These are phyloP conservation scores for Colletotrichum graminicola DNA, from an alignment of 2,329 filamentous ascomycete species.

Conservation along the genomic window DNA sequence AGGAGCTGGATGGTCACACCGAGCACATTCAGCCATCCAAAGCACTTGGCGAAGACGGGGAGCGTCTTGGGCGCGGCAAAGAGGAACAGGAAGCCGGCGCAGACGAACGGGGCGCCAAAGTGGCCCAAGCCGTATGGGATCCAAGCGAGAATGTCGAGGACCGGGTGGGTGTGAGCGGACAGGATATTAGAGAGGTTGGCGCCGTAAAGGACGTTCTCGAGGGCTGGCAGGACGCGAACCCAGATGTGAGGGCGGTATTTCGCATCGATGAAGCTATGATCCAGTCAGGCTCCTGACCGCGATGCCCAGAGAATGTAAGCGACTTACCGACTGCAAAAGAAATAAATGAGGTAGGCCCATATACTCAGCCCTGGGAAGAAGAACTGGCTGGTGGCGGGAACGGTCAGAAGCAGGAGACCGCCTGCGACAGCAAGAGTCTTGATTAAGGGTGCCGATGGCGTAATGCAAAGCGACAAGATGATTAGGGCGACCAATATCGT, in stretches of 20 bases:
- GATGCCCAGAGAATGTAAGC: background rate
- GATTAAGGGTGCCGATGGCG: constrained; percentile 81
- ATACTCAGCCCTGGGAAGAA: constrained; percentile 89
- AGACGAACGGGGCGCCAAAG: constrained; percentile 86
- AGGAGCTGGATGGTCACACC: constrained; percentile 90
- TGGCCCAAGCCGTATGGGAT: constrained; percentile 92
- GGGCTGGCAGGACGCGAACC: constrained; percentile 92
- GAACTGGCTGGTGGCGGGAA: constrained; percentile 91
- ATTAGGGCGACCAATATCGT: constrained; percentile 78
- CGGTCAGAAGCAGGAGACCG: constrained; percentile 77
- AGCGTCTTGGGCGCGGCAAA: constrained; percentile 89
- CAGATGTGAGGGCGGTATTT: constrained; percentile 93
- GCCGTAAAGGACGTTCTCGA: constrained; percentile 97
- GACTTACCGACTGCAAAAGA: constrained; percentile 91
- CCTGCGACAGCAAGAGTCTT: constrained; percentile 80
- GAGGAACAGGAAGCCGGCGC: constrained; percentile 84
- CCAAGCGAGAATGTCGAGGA: constrained; percentile 92
- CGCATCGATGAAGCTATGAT: constrained; percentile 82
- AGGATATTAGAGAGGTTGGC: constrained; percentile 96
- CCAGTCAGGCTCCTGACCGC: constrained; percentile 15
- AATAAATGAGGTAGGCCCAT: constrained; percentile 88
- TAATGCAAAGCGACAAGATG: constrained; percentile 86
- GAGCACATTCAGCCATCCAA: constrained; percentile 91
- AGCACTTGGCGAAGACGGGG: constrained; percentile 86
- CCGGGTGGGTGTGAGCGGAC: constrained; percentile 85